A percentile compares a stretch with the other conserved stretches of the same genome.
These are phyloP conservation scores for Tillandsia leiboldiana DNA, from an alignment of 176 grass and related monocot species.

Conservation along the genomic window DNA sequence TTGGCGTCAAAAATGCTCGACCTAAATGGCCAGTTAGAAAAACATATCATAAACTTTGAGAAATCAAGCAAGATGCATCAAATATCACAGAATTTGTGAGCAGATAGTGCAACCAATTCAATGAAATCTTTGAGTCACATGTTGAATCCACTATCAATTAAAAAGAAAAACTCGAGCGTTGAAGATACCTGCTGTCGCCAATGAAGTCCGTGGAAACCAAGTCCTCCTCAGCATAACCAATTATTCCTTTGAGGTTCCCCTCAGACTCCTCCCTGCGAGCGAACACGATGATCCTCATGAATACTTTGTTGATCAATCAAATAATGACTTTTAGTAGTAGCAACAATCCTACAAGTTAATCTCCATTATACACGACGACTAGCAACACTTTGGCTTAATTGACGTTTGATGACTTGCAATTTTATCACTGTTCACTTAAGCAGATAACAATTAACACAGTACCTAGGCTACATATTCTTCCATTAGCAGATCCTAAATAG, in stretches of 20 bases:
- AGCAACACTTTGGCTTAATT: too few species aligned
- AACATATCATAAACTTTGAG: neutral
- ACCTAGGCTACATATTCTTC: too few species aligned
- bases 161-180: neutral
- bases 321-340: neutral
- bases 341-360: neutral
- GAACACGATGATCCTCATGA: neutral
- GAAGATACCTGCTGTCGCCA: constrained; percentile 61
- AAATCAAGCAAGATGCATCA: neutral
- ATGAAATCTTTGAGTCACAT: neutral
- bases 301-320: neutral
- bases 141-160: neutral
- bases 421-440: too few species aligned
- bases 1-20: constrained; percentile 90
- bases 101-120: neutral
- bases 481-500: too few species aligned
- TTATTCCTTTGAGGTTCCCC: constrained; percentile 71
- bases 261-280: constrained; percentile 49
- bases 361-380: too few species aligned
- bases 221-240: constrained; percentile 78
- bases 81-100: neutral
- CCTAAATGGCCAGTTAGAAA: constrained; percentile 13
- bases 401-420: too few species aligned
- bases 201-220: constrained; percentile 65
- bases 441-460: too few species aligned